Conservation (phyloP, 192 early-diverging fungal species). For the Jimgerdemannia lactiflua region DNA sequence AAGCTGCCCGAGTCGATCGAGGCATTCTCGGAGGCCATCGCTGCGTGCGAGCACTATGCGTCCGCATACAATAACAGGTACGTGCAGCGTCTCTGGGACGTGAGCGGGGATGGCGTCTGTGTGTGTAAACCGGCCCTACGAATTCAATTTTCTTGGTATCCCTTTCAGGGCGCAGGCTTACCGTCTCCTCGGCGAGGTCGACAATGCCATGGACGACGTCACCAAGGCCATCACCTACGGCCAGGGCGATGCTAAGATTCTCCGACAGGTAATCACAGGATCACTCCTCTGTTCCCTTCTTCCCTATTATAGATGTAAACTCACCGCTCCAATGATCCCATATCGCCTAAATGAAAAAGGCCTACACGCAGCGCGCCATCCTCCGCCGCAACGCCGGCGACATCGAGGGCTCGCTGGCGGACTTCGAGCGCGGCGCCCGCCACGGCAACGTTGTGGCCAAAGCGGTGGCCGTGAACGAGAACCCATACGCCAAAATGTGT, state of each 20-base stretch:
- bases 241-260: constrained; percentile 34
- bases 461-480: constrained; percentile 41
- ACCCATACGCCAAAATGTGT: constrained; percentile 42
- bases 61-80: constrained; percentile 53
- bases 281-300: not conserved
- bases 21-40: constrained; percentile 37
- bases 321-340: not conserved
- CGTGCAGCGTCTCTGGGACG: not conserved
- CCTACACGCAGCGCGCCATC: constrained; percentile 50
- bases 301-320: not conserved
- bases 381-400: constrained; percentile 40
- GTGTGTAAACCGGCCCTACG: not conserved
- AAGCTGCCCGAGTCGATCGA: constrained; percentile 35
- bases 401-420: constrained; percentile 36
- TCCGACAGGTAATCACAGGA: constrained; percentile 23
- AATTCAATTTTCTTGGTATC: not conserved
- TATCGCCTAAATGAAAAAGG: constrained; percentile 9
- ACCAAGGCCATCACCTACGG: constrained; percentile 39
- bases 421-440: constrained; percentile 46
- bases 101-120: no score
- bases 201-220: constrained; percentile 37
- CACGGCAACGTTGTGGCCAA: constrained; percentile 47
- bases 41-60: constrained; percentile 38
- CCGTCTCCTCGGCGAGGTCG: constrained; percentile 33
- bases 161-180: constrained; percentile 42